phyloP scores from a whole-genome alignment of 2,329 filamentous ascomycete genomes.

The Penicillium glabrum region DNA sequence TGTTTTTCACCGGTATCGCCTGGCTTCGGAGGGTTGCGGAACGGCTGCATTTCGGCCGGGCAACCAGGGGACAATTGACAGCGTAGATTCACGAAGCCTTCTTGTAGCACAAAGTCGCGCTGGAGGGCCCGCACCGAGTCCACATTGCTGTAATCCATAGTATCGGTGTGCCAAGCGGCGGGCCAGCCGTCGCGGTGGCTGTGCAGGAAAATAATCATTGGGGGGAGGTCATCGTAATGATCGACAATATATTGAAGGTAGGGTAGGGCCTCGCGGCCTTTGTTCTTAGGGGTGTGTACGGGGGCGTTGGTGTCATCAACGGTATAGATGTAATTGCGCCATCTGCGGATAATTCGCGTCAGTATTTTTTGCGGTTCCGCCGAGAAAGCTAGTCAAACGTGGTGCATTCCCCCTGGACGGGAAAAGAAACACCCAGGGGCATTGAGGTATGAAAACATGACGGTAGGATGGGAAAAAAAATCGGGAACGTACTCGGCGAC shows the following conservation, averaged over 20 bases:
- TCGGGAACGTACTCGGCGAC: slow-evolving; percentile 41
- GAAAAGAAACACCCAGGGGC: background rate
- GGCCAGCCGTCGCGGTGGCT: slow-evolving; percentile 51
- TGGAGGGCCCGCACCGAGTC: slow-evolving; percentile 52
- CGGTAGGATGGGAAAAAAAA: background rate
- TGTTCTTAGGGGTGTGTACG: slow-evolving; percentile 39
- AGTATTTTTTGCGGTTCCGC: background rate
- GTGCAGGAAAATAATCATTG: slow-evolving; percentile 57
- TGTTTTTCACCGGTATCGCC: slow-evolving; percentile 27
- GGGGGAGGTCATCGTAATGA: slow-evolving; percentile 49
- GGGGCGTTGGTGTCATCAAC: slow-evolving; percentile 37
- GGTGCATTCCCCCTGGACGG: background rate
- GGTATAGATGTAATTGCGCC: slow-evolving; percentile 47
- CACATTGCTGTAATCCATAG: slow-evolving; percentile 55
- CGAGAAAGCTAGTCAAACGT: background rate
- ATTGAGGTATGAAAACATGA: background rate
- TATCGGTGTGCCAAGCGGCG: slow-evolving; percentile 58
- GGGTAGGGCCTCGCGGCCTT: slow-evolving; percentile 46
- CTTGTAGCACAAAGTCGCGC: slow-evolving; percentile 49
- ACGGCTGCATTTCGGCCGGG: slow-evolving; percentile 29
- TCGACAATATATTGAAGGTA: slow-evolving; percentile 50
- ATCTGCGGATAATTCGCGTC: slow-evolving; percentile 28
- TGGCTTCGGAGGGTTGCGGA: slow-evolving; percentile 20
- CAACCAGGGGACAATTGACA: slow-evolving; percentile 44
- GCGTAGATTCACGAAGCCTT: slow-evolving; percentile 61